Evolutionary conservation across 192 early-diverging fungal genomes (phyloP).

Genomic region (Coemansia reversa): DNA sequence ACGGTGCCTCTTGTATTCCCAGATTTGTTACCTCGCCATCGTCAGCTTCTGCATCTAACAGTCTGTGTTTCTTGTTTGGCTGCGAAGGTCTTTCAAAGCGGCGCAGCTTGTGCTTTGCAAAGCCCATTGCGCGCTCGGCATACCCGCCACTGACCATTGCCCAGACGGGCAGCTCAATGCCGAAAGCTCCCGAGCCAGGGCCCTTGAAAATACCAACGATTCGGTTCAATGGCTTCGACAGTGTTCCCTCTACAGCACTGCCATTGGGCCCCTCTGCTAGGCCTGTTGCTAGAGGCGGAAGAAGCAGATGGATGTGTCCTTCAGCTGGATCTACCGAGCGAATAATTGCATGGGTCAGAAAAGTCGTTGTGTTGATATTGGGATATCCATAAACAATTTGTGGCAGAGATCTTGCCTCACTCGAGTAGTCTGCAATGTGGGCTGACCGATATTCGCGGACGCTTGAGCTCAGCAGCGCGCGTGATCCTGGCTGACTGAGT

Average conservation of each 20-base stretch:
- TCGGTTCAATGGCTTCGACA: slow-evolving; percentile 14
- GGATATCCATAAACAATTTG: slow-evolving; percentile 51
- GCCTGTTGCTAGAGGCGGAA: slow-evolving; percentile 40
- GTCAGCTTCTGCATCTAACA: background rate
- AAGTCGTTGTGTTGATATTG: slow-evolving; percentile 49
- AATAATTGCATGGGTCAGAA: slow-evolving; percentile 64
- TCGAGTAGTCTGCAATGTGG: background rate
- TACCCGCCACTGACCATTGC: slow-evolving; percentile 44
- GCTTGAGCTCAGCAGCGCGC: slow-evolving; percentile 13
- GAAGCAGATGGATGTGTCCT: slow-evolving; percentile 58
- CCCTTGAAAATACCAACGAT: slow-evolving; percentile 47
- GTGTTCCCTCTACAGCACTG: too few species aligned
- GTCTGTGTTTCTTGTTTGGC: slow-evolving; percentile 32
- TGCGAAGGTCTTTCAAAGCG: slow-evolving; percentile 4
- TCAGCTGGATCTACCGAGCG: slow-evolving; percentile 62
- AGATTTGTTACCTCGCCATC: slow-evolving; percentile 11
- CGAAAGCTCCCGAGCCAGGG: slow-evolving; percentile 25
- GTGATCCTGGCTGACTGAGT: slow-evolving; percentile 39
- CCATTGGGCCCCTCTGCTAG: background rate
- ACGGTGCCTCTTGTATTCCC: slow-evolving; percentile 48
- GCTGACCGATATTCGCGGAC: background rate
- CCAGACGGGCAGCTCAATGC: slow-evolving; percentile 41
- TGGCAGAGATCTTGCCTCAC: slow-evolving; percentile 11
- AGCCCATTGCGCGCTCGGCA: slow-evolving; percentile 43
- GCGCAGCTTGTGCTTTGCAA: background rate